Evolutionary conservation across 2,329 filamentous ascomycete species (phyloP).

Genomic region (Ampelomyces quisqualis): DNA sequence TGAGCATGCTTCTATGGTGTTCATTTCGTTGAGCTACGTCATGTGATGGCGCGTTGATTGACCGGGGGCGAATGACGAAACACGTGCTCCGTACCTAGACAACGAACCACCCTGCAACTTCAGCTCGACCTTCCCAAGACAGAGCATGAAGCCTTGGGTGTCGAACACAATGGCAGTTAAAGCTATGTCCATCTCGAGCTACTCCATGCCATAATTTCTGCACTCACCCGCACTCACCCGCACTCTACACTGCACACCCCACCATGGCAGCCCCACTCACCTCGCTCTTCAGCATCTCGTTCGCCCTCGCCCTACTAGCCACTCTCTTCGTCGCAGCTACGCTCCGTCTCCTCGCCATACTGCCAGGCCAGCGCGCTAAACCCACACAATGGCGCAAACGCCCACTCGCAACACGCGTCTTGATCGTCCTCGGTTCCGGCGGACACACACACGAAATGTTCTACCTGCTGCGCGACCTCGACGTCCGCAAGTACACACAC

Average conservation of each 20-base stretch:
- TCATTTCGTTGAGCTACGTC: background rate
- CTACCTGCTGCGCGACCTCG: constrained; percentile 68
- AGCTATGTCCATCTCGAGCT: too few species aligned
- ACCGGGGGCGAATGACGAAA: too few species aligned
- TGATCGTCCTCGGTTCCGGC: constrained; percentile 86
- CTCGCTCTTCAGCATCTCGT: constrained; percentile 28
- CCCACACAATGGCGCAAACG: constrained; percentile 22
- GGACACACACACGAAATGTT: constrained; percentile 96
- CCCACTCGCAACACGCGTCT: constrained; percentile 57
- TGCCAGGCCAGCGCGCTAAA: constrained; percentile 35
- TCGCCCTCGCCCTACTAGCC: constrained; percentile 36
- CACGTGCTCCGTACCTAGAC: background rate
- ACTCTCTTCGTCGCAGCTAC: constrained; percentile 37
- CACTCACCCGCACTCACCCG: background rate
- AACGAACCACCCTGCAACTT: background rate
- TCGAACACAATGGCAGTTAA: too few species aligned
- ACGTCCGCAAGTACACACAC: constrained; percentile 53
- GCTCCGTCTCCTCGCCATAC: constrained; percentile 46
- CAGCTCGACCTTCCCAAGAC: background rate
- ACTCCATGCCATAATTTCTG: too few species aligned
- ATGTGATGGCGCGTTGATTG: constrained; percentile 9
- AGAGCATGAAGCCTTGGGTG: too few species aligned
- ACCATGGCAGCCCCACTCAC: constrained; percentile 23
- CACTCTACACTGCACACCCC: constrained; percentile 1
- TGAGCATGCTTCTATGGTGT: too few species aligned